Conservation (phyloP, 352 stramenopile species). For the Phytophthora nicotianae region DNA sequence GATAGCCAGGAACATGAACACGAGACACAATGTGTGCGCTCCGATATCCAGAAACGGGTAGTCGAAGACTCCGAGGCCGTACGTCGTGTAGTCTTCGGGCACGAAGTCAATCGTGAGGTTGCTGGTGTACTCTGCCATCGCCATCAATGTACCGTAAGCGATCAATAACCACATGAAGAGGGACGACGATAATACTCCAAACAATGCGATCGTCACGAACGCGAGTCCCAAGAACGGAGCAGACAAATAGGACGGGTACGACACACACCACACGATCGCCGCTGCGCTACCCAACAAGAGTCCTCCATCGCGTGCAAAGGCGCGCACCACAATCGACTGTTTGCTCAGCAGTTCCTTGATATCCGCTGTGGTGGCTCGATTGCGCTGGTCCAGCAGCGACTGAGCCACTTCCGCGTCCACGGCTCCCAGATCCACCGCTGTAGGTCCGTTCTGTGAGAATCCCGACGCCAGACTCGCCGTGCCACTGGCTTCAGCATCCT, state of each 20-base stretch:
- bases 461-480: constrained; percentile 12
- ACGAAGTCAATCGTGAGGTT: constrained; percentile 71
- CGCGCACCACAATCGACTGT: constrained; percentile 65
- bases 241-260: constrained; percentile 83
- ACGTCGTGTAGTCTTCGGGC: constrained; percentile 51
- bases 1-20: constrained; percentile 83
- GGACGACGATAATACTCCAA: constrained; percentile 57
- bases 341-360: constrained; percentile 61
- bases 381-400: constrained; percentile 36
- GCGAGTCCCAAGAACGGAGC: constrained; percentile 65
- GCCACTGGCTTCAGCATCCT: constrained; percentile 7
- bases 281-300: constrained; percentile 68
- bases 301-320: constrained; percentile 74
- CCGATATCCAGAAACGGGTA: constrained; percentile 79
- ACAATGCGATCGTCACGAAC: constrained; percentile 71
- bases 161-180: constrained; percentile 70
- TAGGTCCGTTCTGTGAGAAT: constrained; percentile 19
- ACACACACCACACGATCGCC: constrained; percentile 78
- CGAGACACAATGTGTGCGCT: constrained; percentile 74
- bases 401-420: constrained; percentile 35
- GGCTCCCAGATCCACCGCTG: constrained; percentile 33
- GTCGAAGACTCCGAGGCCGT: constrained; percentile 71
- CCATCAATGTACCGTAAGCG: constrained; percentile 60
- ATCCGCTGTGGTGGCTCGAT: constrained; percentile 34
- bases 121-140: constrained; percentile 63